Percentiles rank a stretch among this genome's conserved stretches.
Conservation (phyloP, 2,329 filamentous ascomycete genomes). For the Fusarium chaquense region DNA sequence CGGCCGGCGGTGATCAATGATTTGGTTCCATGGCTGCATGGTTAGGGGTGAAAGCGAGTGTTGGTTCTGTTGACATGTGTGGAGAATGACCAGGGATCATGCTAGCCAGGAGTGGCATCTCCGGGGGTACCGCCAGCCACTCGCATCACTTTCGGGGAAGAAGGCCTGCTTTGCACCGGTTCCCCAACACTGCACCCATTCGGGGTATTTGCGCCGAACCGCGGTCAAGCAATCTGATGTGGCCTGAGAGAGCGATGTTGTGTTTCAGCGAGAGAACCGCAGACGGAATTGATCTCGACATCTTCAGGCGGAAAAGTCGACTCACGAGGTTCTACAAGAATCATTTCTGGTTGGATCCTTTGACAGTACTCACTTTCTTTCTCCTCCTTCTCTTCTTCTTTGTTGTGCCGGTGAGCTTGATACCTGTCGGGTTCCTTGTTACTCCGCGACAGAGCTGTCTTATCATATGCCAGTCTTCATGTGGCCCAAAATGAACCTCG, state of each 20-base stretch:
- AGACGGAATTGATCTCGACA: not conserved
- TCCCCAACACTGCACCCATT: not conserved
- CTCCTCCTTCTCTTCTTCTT: too few species aligned
- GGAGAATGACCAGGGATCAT: not conserved
- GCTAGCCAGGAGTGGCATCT: not conserved
- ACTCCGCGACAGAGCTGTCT: not conserved
- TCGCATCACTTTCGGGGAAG: not conserved
- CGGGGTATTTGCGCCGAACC: not conserved
- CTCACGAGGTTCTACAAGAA: not conserved
- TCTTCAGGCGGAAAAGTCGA: not conserved
- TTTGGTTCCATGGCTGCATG: not conserved
- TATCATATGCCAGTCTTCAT: not conserved
- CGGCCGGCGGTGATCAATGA: not conserved
- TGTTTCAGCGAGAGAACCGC: not conserved
- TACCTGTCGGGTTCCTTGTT: not conserved
- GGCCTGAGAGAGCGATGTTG: not conserved
- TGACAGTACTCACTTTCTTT: not conserved
- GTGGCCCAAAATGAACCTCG: accelerated
- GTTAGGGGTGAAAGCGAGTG: not conserved
- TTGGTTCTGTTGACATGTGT: not conserved
- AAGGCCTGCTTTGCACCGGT: not conserved
- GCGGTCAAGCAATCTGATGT: not conserved
- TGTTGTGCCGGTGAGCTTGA: too few species aligned
- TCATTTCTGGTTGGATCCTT: accelerated
- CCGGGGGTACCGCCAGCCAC: not conserved